Base-by-base conservation (phyloP, 2,329 filamentous ascomycete species). In the Hypoxylon sp. region DNA sequence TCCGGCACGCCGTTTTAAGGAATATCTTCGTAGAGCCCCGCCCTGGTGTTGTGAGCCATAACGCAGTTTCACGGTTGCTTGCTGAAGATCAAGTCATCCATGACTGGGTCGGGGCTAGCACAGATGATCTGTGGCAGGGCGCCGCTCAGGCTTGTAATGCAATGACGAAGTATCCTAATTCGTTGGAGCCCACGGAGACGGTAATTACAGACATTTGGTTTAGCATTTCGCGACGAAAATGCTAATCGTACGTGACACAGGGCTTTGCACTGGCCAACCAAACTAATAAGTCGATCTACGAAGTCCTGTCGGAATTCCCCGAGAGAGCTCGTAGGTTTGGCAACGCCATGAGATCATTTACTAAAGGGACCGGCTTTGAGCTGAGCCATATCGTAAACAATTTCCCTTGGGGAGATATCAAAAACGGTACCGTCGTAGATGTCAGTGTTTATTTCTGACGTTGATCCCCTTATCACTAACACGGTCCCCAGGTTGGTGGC, bases 61-160 rank as follows among this genome's bases (percentile, higher is more conserved):
- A 58, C n/a, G 59, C 69, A 0, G 66, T 63, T 10, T 72, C 73
- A 1, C 62, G 68, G 4, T 54, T 72, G 9, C 54, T 74, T 1
- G 70, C 62, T 10, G 70, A 74, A 52, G 73, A 74, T 17, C 26
- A 57, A 2, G 51, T 31, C 3, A 42, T 73, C n/a, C 48, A 59
- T 10, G 73, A 71, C 51, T 72, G 63, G 62, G 63, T 71, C 6
- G 66, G 42, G 3, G 22, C 59, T 5, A 66, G 46, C 29, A 31
- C 44, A 4, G 55, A 74, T 26, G 71, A 73, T 1, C 37, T 74
- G 3, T 72, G 68, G 71, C 70, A 63, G 13, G 66, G 63, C 9
- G 55, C 68, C 0, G 37, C 70, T 2, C 63, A 70, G 13, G 48
- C 62, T 0, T 68, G 66, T 17, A 50, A 71, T 44, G 68, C 71